Evolutionary conservation across 1,139 yeast genomes (phyloP).

Genomic region (Scheffersomyces illinoinensis): DNA sequence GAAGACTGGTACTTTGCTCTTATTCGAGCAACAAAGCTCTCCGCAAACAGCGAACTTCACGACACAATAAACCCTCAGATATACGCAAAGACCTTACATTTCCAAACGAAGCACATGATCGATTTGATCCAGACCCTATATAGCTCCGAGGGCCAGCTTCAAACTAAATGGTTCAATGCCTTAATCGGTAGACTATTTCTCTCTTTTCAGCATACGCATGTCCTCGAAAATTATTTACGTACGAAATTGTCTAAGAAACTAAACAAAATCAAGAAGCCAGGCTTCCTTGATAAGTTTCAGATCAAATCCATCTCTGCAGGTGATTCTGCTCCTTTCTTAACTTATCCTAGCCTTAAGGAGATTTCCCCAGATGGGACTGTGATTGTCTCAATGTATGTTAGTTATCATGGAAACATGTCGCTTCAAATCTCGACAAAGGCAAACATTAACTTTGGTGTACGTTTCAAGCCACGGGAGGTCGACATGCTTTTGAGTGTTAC

Average conservation of each 20-base stretch:
- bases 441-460: slow-evolving; percentile 68
- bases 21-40: slow-evolving; percentile 72
- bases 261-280: slow-evolving; percentile 80
- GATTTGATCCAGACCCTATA: slow-evolving; percentile 73
- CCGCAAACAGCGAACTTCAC: slow-evolving; percentile 12
- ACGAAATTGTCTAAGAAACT: slow-evolving; percentile 68
- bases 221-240: slow-evolving; percentile 57
- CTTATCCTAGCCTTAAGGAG: slow-evolving; percentile 68
- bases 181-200: slow-evolving; percentile 78
- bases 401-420: slow-evolving; percentile 73
- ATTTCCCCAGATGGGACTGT: slow-evolving; percentile 81
- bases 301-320: slow-evolving; percentile 79
- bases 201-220: slow-evolving; percentile 69
- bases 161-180: slow-evolving; percentile 90
- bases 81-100: slow-evolving; percentile 74
- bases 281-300: slow-evolving; percentile 78
- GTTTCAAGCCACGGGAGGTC: slow-evolving; percentile 78
- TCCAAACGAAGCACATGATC: slow-evolving; percentile 69
- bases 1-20: slow-evolving; percentile 92
- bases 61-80: slow-evolving; percentile 29
- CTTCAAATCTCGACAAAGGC: slow-evolving; percentile 80
- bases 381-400: slow-evolving; percentile 59
- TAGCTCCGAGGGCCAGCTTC: slow-evolving; percentile 79
- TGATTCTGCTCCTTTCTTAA: slow-evolving; percentile 73
- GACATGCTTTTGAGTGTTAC: slow-evolving; percentile 74